Evolutionary conservation across 2,329 filamentous ascomycete genomes (phyloP).

Genomic region (Dactylellina drechsleri): DNA sequence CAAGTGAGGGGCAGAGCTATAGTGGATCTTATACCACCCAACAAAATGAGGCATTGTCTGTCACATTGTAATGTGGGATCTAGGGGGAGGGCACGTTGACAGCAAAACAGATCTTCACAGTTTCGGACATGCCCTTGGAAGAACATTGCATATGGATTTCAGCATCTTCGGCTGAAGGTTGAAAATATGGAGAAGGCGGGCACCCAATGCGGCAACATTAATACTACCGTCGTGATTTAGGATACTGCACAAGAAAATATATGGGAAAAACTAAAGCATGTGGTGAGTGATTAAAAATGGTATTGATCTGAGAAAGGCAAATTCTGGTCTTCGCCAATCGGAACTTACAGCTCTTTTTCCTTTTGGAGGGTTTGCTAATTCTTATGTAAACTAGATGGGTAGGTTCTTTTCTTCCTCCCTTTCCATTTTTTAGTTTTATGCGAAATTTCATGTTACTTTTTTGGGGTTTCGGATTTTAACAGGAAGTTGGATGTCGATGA

Average conservation of each 20-base stretch:
- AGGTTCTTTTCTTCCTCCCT: not conserved
- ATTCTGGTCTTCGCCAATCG: not conserved
- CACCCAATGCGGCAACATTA: slow-evolving; percentile 11
- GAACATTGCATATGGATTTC: not conserved
- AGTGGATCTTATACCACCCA: too few relatives aligned
- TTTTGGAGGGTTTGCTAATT: too few relatives aligned
- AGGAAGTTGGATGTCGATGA: too few relatives aligned
- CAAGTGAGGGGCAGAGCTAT: too few relatives aligned
- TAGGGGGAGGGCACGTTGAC: not conserved
- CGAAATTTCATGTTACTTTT: not conserved
- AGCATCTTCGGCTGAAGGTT: not conserved
- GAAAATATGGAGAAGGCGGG: slow-evolving; percentile 7
- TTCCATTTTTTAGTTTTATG: not conserved
- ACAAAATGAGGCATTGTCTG: too few relatives aligned
- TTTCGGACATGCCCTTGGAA: too few relatives aligned
- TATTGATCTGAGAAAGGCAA: slow-evolving; percentile 5
- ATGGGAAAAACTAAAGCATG: not conserved
- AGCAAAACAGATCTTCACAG: too few relatives aligned
- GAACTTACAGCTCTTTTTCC: too few relatives aligned
- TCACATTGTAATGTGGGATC: not conserved
- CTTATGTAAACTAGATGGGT: too few relatives aligned
- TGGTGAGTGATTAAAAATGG: too few relatives aligned
- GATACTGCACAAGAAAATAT: not conserved
- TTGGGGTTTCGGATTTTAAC: not conserved
- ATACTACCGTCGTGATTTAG: slow-evolving; percentile 8